Percentiles rank a stretch among this genome's conserved stretches.
phyloP scores from a whole-genome alignment of 1,284 basidiomycete genomes.

The Paramarasmius palmivorus region DNA sequence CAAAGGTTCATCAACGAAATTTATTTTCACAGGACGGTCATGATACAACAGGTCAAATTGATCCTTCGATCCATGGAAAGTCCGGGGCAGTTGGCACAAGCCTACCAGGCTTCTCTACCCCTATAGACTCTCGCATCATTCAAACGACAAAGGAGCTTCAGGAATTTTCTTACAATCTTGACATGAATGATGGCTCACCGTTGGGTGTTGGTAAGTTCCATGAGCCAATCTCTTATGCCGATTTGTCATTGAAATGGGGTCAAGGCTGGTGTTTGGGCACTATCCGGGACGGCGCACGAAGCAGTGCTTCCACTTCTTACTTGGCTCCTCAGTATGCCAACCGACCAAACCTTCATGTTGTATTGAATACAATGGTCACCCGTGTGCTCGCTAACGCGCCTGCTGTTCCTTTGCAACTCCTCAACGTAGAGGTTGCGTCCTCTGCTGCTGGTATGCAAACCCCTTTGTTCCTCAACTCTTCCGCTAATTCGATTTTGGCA shows the following conservation, averaged over 20 bases:
- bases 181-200: not conserved
- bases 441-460: not conserved
- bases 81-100: not conserved
- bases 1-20: not conserved
- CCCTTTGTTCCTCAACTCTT: not conserved
- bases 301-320: constrained; percentile 1
- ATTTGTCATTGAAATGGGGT: no score
- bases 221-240: not conserved
- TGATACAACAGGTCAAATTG: not conserved
- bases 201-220: not conserved
- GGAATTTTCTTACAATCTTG: not conserved
- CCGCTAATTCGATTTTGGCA: not conserved
- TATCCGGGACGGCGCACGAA: not conserved
- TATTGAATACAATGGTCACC: not conserved
- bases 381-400: not conserved
- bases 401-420: not conserved
- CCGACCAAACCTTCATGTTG: not conserved
- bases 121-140: not conserved
- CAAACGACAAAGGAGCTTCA: not conserved
- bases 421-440: not conserved
- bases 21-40: not conserved
- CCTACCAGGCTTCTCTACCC: not conserved
- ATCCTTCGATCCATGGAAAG: not conserved
- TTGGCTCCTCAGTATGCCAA: not conserved
- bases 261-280: constrained; percentile 1